Evolutionary conservation across 805 yeast genomes (phyloP).

Genomic region (Saccharomycopsis capsularis): DNA sequence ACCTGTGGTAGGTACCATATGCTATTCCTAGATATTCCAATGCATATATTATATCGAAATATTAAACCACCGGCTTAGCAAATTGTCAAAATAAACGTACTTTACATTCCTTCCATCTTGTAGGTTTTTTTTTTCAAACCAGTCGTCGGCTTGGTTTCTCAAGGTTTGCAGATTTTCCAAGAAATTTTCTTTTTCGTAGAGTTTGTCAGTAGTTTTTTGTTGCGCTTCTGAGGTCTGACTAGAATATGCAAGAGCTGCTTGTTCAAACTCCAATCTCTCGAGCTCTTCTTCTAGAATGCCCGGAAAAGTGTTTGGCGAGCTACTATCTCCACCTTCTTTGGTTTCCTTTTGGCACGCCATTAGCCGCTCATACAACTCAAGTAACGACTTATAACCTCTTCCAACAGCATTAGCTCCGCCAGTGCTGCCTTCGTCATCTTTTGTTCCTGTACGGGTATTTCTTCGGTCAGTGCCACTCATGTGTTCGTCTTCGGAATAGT

Average conservation of each 20-base stretch:
- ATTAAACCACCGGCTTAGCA: conserved; percentile 2
- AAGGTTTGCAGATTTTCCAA: neutral
- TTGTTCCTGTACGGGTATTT: neutral
- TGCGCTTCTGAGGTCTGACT: too few relatives aligned
- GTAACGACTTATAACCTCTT: neutral
- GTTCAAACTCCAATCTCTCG: too few relatives aligned
- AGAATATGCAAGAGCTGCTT: too few relatives aligned
- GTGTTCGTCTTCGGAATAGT: neutral
- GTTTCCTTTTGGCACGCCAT: too few relatives aligned
- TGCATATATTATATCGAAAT: neutral
- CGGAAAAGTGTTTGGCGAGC: too few relatives aligned
- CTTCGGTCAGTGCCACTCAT: neutral
- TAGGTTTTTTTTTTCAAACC: conserved; percentile 4
- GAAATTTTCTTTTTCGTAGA: too few relatives aligned
- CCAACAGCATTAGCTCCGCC: neutral
- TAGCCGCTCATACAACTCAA: neutral
- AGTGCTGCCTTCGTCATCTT: neutral
- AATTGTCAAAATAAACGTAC: conserved; percentile 8
- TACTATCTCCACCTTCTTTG: neutral
- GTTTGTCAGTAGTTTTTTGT: neutral
- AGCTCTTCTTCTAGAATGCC: too few relatives aligned
- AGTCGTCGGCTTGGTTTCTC: neutral
- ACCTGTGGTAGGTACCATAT: too few relatives aligned
- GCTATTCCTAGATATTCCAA: neutral
- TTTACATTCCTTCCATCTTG: conserved; percentile 7